Conservation (phyloP, 1,284 basidiomycete genomes). For the Sporisorium reilianum region DNA sequence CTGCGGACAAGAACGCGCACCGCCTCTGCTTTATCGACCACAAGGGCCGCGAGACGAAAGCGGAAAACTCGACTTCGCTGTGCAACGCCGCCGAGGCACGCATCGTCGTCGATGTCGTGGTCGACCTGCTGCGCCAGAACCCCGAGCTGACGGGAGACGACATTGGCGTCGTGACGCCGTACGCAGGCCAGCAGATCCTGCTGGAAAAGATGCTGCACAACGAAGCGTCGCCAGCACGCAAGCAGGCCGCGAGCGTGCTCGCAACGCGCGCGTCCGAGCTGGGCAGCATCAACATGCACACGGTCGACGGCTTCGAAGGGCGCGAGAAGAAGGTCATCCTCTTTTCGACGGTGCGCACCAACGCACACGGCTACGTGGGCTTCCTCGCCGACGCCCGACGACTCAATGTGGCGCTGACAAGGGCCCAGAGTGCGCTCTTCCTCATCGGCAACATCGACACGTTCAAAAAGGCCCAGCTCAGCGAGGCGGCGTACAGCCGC, state of each 20-base stretch:
- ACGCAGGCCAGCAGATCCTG: constrained; percentile 60
- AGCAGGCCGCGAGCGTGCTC: constrained; percentile 19
- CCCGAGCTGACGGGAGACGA: constrained; percentile 51
- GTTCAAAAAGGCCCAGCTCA: constrained; percentile 70
- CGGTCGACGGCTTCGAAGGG: constrained; percentile 94
- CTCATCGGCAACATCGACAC: constrained; percentile 86
- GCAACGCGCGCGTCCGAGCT: constrained; percentile 47
- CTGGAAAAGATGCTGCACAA: constrained; percentile 58
- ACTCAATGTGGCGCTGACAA: constrained; percentile 95
- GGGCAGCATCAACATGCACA: constrained; percentile 83
- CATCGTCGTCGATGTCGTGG: constrained; percentile 66
- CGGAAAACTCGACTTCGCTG: constrained; percentile 55
- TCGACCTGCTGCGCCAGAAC: constrained; percentile 58
- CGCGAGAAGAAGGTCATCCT: constrained; percentile 95
- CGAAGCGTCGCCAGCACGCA: constrained; percentile 32
- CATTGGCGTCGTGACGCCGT: constrained; percentile 67
- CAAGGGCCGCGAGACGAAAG: constrained; percentile 46
- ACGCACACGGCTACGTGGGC: constrained; percentile 79
- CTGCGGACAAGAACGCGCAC: neutral
- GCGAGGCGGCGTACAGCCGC: constrained; percentile 49
- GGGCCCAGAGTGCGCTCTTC: constrained; percentile 88
- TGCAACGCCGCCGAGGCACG: constrained; percentile 58
- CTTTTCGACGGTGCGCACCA: constrained; percentile 88
- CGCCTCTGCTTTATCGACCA: constrained; percentile 56
- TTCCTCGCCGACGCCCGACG: constrained; percentile 93